Evolutionary conservation across 2,329 filamentous ascomycete species (phyloP).

Genomic region (Fusarium tricinctum): DNA sequence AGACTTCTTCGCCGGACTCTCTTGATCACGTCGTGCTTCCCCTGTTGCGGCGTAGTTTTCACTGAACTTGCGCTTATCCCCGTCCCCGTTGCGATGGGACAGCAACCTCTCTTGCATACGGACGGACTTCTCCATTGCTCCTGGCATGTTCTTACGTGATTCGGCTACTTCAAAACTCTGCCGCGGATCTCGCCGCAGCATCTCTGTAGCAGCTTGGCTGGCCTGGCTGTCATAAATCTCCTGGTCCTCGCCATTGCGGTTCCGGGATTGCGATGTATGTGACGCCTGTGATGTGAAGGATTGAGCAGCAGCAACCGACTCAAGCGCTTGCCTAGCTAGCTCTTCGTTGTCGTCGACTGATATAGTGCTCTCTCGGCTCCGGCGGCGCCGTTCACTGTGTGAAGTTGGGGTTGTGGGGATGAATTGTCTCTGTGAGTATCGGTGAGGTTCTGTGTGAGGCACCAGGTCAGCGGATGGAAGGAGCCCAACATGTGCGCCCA

Average conservation of each 20-base stretch:
- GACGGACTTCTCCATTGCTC: conserved; percentile 59
- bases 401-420: conserved; percentile 62
- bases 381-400: conserved; percentile 64
- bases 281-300: conserved; percentile 47
- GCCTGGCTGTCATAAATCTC: conserved; percentile 81
- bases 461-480: conserved; percentile 74
- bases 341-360: conserved; percentile 76
- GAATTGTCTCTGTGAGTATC: conserved; percentile 58
- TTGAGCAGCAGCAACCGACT: conserved; percentile 65
- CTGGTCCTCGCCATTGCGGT: conserved; percentile 54
- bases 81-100: conserved; percentile 59
- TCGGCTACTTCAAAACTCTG: conserved; percentile 66
- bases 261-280: conserved; percentile 49
- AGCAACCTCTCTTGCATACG: conserved; percentile 67
- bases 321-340: conserved; percentile 67
- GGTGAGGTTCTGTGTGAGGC: conserved; percentile 70
- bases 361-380: conserved; percentile 88
- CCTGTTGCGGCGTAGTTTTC: conserved; percentile 51
- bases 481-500: conserved; percentile 65
- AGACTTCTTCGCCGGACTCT: conserved; percentile 67
- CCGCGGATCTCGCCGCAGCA: conserved; percentile 74
- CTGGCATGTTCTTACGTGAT: conserved; percentile 61
- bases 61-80: conserved; percentile 67
- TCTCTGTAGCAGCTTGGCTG: conserved; percentile 80
- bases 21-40: conserved; percentile 53